Evolutionary conservation across 257 asterid genomes (phyloP).

Genomic region (Scutellaria galericulata): DNA sequence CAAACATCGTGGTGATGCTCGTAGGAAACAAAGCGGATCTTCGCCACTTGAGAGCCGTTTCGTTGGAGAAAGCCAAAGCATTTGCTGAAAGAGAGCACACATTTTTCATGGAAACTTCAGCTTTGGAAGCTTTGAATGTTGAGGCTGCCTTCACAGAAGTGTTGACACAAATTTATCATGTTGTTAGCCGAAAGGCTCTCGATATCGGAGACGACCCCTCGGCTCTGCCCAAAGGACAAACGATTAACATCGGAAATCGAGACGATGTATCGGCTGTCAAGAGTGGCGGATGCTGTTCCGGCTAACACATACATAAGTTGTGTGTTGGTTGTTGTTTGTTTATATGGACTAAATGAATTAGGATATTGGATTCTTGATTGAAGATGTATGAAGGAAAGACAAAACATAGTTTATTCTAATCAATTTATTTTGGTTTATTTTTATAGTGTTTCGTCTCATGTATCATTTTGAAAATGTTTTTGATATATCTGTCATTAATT

Average conservation of each 20-base stretch:
- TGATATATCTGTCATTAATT: too few relatives aligned
- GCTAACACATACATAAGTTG: slow-evolving; percentile 30
- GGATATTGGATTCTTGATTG: too few relatives aligned
- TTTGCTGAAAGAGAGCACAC: slow-evolving; percentile 72
- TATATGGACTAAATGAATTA: background rate
- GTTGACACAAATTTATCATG: slow-evolving; percentile 71
- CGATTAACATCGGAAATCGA: slow-evolving; percentile 62
- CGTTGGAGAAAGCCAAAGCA: slow-evolving; percentile 54
- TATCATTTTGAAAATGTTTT: too few relatives aligned
- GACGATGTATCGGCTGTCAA: slow-evolving; percentile 83
- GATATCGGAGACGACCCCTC: slow-evolving; percentile 79
- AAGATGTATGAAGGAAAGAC: too few relatives aligned
- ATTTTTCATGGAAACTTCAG: slow-evolving; percentile 86
- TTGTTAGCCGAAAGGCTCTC: slow-evolving; percentile 67
- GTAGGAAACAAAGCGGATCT: slow-evolving; percentile 90
- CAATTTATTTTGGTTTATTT: too few relatives aligned
- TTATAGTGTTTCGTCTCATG: too few relatives aligned
- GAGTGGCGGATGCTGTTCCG: slow-evolving; percentile 76
- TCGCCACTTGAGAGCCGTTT: slow-evolving; percentile 79
- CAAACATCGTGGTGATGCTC: slow-evolving; percentile 77
- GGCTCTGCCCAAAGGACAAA: slow-evolving; percentile 69
- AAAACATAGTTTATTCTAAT: too few relatives aligned
- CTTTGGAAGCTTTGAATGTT: slow-evolving; percentile 74
- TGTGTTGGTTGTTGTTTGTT: background rate
- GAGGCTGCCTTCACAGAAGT: slow-evolving; percentile 85